A percentile compares a stretch with the other conserved stretches of the same genome.
These are phyloP conservation scores for Pyricularia pennisetigena DNA, from an alignment of 2,329 filamentous ascomycete genomes.

Conservation along the genomic window DNA sequence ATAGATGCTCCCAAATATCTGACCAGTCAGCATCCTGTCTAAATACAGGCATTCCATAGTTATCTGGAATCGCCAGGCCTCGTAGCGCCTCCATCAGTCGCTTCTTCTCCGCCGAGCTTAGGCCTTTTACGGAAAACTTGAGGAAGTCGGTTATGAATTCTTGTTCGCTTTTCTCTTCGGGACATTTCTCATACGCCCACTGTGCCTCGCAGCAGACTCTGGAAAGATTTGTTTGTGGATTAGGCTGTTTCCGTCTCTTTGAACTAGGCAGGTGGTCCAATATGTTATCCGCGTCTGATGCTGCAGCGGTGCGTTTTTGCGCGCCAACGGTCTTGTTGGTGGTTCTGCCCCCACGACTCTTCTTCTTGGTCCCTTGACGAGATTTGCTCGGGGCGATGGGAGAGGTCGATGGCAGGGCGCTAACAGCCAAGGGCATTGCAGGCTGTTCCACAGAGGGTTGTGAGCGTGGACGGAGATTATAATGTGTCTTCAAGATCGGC, in stretches of 20 bases:
- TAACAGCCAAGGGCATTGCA: not conserved
- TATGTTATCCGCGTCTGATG: not conserved
- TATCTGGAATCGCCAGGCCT: not conserved
- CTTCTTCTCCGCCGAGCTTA: not conserved
- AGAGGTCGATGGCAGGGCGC: not conserved
- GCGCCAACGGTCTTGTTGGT: not conserved
- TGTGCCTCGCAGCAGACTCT: not conserved
- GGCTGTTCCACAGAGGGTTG: not conserved
- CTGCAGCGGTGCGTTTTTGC: not conserved
- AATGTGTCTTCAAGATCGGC: not conserved
- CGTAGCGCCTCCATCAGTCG: not conserved
- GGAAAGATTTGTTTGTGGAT: not conserved
- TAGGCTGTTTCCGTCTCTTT: not conserved
- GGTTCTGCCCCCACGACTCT: not conserved
- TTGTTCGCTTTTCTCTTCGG: not conserved
- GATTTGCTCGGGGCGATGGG: not conserved
- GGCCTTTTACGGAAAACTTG: too few species aligned
- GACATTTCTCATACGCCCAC: not conserved
- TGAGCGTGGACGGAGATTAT: not conserved
- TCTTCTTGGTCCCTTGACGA: not conserved
- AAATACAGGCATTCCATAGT: not conserved
- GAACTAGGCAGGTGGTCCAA: not conserved
- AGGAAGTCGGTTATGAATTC: not conserved
- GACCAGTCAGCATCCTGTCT: not conserved
- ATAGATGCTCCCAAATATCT: not conserved